A percentile compares a stretch with the other conserved stretches of the same genome.
These are phyloP conservation scores for Metarhizium humberi DNA, from an alignment of 2,329 filamentous ascomycete species.

Conservation along the genomic window DNA sequence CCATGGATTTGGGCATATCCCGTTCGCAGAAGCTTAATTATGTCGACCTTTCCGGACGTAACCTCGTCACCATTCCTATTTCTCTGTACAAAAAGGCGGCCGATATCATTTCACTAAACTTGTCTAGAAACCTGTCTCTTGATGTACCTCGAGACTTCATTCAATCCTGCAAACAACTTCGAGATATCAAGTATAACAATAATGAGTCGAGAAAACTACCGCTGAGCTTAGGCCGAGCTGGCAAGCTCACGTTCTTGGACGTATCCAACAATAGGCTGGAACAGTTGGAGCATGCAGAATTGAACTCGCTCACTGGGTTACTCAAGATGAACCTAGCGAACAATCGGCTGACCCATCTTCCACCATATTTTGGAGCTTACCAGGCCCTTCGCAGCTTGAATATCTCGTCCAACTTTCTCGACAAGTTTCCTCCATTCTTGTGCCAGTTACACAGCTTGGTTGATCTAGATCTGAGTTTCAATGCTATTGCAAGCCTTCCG, in stretches of 20 bases:
- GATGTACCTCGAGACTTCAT: slow-evolving; percentile 96
- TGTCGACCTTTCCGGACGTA: slow-evolving; percentile 82
- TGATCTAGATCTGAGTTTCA: slow-evolving; percentile 95
- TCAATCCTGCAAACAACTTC: slow-evolving; percentile 79
- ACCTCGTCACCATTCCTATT: slow-evolving; percentile 91
- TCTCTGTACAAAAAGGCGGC: slow-evolving; percentile 81
- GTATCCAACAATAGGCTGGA: slow-evolving; percentile 92
- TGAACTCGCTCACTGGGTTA: slow-evolving; percentile 65
- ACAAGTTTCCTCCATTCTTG: slow-evolving; percentile 75
- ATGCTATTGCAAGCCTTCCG: slow-evolving; percentile 71
- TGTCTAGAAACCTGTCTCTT: slow-evolving; percentile 84
- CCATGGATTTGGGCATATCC: slow-evolving; percentile 69
- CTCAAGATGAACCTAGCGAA: slow-evolving; percentile 90
- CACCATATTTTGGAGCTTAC: slow-evolving; percentile 75
- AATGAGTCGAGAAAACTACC: slow-evolving; percentile 87
- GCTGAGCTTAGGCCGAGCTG: slow-evolving; percentile 72
- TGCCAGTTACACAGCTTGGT: slow-evolving; percentile 75
- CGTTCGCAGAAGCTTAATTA: slow-evolving; percentile 88
- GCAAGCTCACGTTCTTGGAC: slow-evolving; percentile 77
- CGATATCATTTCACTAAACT: slow-evolving; percentile 90
- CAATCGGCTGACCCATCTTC: slow-evolving; percentile 74
- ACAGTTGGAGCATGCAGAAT: slow-evolving; percentile 73
- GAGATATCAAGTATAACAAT: slow-evolving; percentile 92
- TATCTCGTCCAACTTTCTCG: slow-evolving; percentile 86
- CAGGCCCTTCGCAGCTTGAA: slow-evolving; percentile 74